Evolutionary conservation across 2,329 filamentous ascomycete genomes (phyloP).

Genomic region (Erysiphe pulchra): DNA sequence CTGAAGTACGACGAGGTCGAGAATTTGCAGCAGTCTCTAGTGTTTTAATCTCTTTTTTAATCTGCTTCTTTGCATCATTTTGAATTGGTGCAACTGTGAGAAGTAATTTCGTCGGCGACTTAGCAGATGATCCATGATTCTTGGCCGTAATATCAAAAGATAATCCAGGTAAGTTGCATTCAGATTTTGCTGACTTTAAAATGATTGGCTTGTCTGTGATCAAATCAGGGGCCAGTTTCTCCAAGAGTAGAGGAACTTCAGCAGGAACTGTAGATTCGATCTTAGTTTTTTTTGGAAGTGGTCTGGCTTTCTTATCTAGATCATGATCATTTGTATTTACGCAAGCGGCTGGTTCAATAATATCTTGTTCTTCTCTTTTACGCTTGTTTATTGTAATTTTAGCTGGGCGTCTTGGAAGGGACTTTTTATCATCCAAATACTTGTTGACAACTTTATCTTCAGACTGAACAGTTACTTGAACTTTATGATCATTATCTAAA

Average conservation of each 20-base stretch:
- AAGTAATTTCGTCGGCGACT: slow-evolving; percentile 12
- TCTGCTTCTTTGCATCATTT: slow-evolving; percentile 5
- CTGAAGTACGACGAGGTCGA: slow-evolving; percentile 5
- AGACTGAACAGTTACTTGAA: slow-evolving; percentile 3
- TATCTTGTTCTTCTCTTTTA: background rate
- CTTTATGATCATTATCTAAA: background rate
- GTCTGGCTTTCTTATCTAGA: background rate
- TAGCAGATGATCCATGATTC: background rate
- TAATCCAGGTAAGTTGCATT: background rate
- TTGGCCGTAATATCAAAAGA: background rate
- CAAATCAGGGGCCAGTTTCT: background rate
- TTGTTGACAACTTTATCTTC: slow-evolving; percentile 3
- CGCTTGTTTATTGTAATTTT: background rate
- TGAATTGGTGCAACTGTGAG: slow-evolving; percentile 13
- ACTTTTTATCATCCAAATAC: background rate
- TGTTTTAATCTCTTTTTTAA: slow-evolving; percentile 6
- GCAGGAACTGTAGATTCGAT: background rate
- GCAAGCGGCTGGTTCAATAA: background rate
- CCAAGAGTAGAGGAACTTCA: background rate
- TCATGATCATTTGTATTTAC: background rate
- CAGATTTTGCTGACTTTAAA: background rate
- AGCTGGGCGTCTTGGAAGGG: background rate
- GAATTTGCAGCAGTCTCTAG: slow-evolving; percentile 4
- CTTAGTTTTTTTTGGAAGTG: background rate
- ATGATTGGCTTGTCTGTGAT: background rate